Evolutionary conservation across 805 yeast genomes (phyloP).

Genomic region (Candida nanaspora): DNA sequence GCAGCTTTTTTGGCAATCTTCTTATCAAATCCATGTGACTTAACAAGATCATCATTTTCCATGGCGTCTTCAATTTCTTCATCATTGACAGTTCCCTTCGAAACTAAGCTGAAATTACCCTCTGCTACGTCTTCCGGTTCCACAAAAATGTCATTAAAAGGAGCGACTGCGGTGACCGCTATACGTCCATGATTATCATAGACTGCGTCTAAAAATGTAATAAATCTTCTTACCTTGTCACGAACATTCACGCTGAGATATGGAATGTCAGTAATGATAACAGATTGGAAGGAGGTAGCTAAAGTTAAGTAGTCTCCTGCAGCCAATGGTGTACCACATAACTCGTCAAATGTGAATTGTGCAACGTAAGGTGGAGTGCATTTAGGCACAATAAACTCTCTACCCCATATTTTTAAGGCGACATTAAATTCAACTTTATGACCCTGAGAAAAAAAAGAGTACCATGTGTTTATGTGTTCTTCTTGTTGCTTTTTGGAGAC

Average conservation of each 20-base stretch:
- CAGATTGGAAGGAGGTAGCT: conserved; percentile 67
- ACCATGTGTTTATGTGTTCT: conserved; percentile 73
- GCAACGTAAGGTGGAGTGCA: conserved; percentile 79
- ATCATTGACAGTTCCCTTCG: conserved; percentile 17
- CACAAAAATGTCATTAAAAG: conserved; percentile 77
- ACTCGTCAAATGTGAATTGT: conserved; percentile 76
- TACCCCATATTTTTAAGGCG: conserved; percentile 74
- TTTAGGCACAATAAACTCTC: conserved; percentile 67
- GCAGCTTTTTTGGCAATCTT: conserved; percentile 63
- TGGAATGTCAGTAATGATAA: conserved; percentile 92
- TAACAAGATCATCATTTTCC: conserved; percentile 52
- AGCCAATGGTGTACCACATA: conserved; percentile 82
- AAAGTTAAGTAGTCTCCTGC: conserved; percentile 91
- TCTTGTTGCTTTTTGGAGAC: conserved; percentile 44
- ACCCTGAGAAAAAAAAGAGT: conserved; percentile 62
- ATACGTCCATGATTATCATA: conserved; percentile 85
- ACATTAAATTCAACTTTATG: conserved; percentile 33
- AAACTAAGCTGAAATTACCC: conserved; percentile 35
- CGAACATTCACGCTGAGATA: conserved; percentile 68
- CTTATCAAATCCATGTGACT: conserved; percentile 71
- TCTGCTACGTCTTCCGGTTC: conserved; percentile 61
- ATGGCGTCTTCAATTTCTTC: conserved; percentile 22
- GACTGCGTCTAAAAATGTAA: conserved; percentile 91
- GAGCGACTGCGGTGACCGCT: conserved; percentile 85
- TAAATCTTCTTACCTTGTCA: conserved; percentile 84